Conservation (phyloP, 2,329 filamentous ascomycete genomes). For the Capronia coronata region DNA sequence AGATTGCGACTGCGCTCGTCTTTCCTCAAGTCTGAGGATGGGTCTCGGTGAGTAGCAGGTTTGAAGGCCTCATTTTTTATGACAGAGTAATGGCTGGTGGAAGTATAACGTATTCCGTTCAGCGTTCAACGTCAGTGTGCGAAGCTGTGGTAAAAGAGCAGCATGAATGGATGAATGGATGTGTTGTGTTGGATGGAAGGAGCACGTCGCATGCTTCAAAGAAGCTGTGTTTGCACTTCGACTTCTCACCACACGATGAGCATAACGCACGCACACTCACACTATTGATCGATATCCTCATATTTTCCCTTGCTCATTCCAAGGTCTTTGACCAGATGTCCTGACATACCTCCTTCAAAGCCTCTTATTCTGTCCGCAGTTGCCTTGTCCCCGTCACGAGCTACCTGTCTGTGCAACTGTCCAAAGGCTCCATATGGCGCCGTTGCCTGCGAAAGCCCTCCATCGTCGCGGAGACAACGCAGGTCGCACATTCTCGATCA, state of each 20-base stretch:
- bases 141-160: too few relatives aligned
- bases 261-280: not conserved
- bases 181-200: not conserved
- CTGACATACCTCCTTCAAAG: too few relatives aligned
- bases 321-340: not conserved
- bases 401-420: not conserved
- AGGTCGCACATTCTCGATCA: constrained; percentile 15
- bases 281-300: too few relatives aligned
- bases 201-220: not conserved
- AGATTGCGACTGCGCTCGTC: not conserved
- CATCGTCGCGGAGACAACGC: constrained; percentile 8
- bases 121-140: not conserved
- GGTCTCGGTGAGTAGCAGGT: not conserved
- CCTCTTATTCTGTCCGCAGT: too few relatives aligned
- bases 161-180: not conserved
- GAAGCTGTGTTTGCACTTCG: not conserved
- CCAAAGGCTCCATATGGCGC: constrained; percentile 5
- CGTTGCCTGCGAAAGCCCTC: constrained; percentile 6
- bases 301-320: too few relatives aligned
- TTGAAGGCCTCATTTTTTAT: not conserved
- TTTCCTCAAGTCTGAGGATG: not conserved
- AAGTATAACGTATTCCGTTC: not conserved
- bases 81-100: not conserved
- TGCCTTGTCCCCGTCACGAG: not conserved
- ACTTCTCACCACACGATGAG: too few relatives aligned